Base-by-base conservation (phyloP, 2,329 filamentous ascomycete genomes). In the Cadophora sp. region DNA sequence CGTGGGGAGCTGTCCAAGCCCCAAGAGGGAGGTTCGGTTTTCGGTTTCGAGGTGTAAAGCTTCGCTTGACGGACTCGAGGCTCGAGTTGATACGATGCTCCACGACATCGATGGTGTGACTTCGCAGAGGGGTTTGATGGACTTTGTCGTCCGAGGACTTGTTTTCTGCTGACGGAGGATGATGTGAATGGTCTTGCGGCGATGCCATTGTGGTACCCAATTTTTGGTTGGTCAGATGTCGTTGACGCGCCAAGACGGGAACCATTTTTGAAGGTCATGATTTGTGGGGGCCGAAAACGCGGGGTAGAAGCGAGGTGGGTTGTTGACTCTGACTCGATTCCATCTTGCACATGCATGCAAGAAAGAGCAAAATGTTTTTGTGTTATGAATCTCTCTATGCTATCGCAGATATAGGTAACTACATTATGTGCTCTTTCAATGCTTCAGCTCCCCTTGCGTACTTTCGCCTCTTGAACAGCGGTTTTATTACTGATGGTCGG, bases 181-280 rank as follows among this genome's bases (percentile, higher is more conserved):
- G 43, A 22, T 48, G 43, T 22, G 43, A 22, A 8, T 19, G 12
- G 19, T 8, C 12, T 48, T n/a, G 43, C 6, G 43, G 43, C 6
- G 43, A 48, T 48, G 43, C 43, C n/a, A 48, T 48, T n/a, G 43
- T 16, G 11, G 22, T 43, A 16, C 7, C 12, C 14, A 12, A 16
- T 3, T 22, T 22, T 48, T n/a, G 43, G 6, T 14, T n/a, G 43
- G 43, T 16, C 68, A 67, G 31, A 70, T 68, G 26, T 61, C 69
- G 50, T 71, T 66, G 27, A 75, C 72, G 40, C 61, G 69, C 71
- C 67, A 74, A 48, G 43, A 6, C 43, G 43, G 43, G 19, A 48
- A 22, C n/a, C 43, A 48, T 22, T 43, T 16, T 43, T 48, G 16
- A 43, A 48, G 6, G 43, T 22, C 19, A 22, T n/a, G 43, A 48